Evolutionary conservation across 495 filamentous ascomycete genomes (phyloP), one percentile per base, ranked within the genome.

Genomic region (Tuber indicum): DNA sequence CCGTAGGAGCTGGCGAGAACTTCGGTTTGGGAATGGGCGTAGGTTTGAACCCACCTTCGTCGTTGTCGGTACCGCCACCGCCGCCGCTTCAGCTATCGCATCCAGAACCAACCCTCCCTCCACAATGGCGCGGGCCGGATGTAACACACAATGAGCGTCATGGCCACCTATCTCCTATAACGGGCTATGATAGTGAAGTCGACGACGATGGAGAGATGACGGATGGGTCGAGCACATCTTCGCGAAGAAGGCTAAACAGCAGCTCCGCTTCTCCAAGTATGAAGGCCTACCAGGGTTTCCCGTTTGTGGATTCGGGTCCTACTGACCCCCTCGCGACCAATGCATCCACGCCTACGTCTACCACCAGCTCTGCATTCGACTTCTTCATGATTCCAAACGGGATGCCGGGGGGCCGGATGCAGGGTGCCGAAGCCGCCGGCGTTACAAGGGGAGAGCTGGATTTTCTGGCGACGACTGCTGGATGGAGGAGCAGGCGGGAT

Each of bases 371-470:
- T 21, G 76, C 58, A 43, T 79, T 82, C 77, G 81, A 82, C 69
- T 82, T 82, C 44, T 82, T 82, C 75, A 82, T 82, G 81, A 82
- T 82, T 23, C 81, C 77, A 7, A 82, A 82, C 47, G 79, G 75
- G 32, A 75, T 81, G 43, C 79, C 76, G 72, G 58, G 58, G 26
- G 21, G 73, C 39, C 75, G 78, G 47, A 76, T 79, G 47, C 72
- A 76, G 17, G 72, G 75, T 66, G 71, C 79, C 32, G 79, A 77
- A 44, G 77, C 78, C 39, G 78, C 79, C 19, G 78, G 78, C 10
- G 78, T 62, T 36, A 78, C 77, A 72, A 78, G 77, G 32, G 78
- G 78, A 21, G 78, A 80, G 47, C 46, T 80, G 16, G 78, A 80
- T 74, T 80, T 80, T 42, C 62, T 80, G 45, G 78, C 78, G 32